phyloP scores from a whole-genome alignment of 208 protist species.

The Trypanosoma melophagium region DNA sequence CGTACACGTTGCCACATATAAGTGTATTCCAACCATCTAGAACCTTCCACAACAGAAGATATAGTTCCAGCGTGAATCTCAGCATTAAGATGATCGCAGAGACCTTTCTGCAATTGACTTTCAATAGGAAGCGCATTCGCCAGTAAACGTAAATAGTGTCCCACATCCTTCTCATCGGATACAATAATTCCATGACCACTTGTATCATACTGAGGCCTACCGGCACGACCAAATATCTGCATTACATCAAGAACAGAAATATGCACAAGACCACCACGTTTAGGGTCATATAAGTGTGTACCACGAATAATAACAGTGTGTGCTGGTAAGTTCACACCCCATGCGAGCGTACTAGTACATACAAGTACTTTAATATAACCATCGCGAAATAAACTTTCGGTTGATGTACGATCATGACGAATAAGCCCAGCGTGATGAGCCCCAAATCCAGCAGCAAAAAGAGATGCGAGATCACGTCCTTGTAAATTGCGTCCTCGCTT shows the following conservation, averaged over 20 bases:
- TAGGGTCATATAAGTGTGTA: slow-evolving; percentile 94
- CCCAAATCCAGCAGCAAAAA: slow-evolving; percentile 92
- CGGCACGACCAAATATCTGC: slow-evolving; percentile 99
- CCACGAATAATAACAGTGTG: slow-evolving; percentile 99
- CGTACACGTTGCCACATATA: slow-evolving; percentile 98
- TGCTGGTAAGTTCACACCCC: slow-evolving; percentile 99
- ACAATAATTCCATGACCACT: slow-evolving; percentile 98
- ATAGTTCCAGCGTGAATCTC: slow-evolving; percentile 98
- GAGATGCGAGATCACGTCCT: slow-evolving; percentile 81
- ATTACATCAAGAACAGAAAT: slow-evolving; percentile 99
- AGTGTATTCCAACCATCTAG: slow-evolving; percentile 97
- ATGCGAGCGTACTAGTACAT: slow-evolving; percentile 99
- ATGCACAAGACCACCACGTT: slow-evolving; percentile 94
- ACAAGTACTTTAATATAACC: slow-evolving; percentile 94
- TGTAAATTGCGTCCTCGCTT: slow-evolving; percentile 67
- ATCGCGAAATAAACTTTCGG: slow-evolving; percentile 95
- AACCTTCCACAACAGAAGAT: slow-evolving; percentile 94
- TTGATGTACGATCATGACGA: slow-evolving; percentile 93
- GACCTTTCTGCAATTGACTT: slow-evolving; percentile 88
- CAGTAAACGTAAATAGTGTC: slow-evolving; percentile 95
- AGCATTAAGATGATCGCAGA: slow-evolving; percentile 98
- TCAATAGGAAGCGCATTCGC: slow-evolving; percentile 96
- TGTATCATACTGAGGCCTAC: slow-evolving; percentile 98
- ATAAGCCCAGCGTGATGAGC: slow-evolving; percentile 97
- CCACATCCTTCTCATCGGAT: slow-evolving; percentile 96